Percentiles rank a stretch among this genome's conserved stretches.
These are phyloP conservation scores for Protomyces pachydermus DNA, from an alignment of 1,139 yeast genomes.

Conservation along the genomic window DNA sequence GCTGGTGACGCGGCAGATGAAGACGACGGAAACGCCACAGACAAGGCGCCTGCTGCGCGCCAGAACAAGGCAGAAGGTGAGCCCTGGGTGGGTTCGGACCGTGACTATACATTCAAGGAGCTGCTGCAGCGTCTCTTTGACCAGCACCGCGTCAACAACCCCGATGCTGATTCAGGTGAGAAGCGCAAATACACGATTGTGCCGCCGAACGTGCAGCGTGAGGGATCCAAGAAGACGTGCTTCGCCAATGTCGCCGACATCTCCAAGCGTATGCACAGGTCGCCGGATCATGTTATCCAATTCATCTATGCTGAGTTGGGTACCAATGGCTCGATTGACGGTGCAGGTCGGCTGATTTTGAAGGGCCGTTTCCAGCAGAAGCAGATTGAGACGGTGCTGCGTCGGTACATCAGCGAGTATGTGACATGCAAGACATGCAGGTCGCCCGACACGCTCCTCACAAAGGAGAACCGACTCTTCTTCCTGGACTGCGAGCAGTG, in stretches of 20 bases:
- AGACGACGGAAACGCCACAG: slow-evolving; percentile 30
- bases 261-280: slow-evolving; percentile 88
- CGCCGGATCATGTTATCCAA: slow-evolving; percentile 94
- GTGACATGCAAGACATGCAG: slow-evolving; percentile 99
- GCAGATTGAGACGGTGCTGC: slow-evolving; percentile 91
- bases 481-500: slow-evolving; percentile 97
- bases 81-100: slow-evolving; percentile 37
- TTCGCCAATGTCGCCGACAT: slow-evolving; percentile 95
- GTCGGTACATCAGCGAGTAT: slow-evolving; percentile 83
- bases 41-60: slow-evolving; percentile 38
- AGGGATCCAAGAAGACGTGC: slow-evolving; percentile 92
- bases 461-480: slow-evolving; percentile 96
- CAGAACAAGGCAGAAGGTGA: slow-evolving; percentile 36
- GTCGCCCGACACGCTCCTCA: slow-evolving; percentile 91
- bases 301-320: slow-evolving; percentile 97
- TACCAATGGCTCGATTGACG: slow-evolving; percentile 98
- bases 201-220: slow-evolving; percentile 95
- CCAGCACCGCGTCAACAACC: slow-evolving; percentile 85
- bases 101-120: slow-evolving; percentile 70
- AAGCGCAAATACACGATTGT: slow-evolving; percentile 95
- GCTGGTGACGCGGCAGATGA: slow-evolving; percentile 51
- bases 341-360: slow-evolving; percentile 90
- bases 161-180: slow-evolving; percentile 94
- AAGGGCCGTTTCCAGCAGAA: slow-evolving; percentile 98
- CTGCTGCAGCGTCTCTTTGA: slow-evolving; percentile 78